These are phyloP conservation scores for Lipomyces starkeyi DNA, from an alignment of 805 yeast species.

Conservation along the genomic window DNA sequence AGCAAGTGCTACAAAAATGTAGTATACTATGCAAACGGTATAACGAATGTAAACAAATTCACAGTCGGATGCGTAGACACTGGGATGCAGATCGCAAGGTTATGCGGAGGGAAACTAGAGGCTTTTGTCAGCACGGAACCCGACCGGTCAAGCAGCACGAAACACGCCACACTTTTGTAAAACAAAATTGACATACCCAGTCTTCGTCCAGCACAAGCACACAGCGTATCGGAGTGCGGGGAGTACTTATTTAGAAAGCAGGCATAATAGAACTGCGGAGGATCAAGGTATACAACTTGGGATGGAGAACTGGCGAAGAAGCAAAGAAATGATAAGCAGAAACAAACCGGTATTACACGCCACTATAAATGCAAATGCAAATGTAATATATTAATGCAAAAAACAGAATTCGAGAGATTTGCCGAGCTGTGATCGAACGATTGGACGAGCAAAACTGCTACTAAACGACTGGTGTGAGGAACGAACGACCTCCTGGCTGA, in stretches of 20 bases:
- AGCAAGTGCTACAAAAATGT: too few relatives aligned
- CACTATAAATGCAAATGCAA: neutral
- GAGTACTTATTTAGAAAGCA: neutral
- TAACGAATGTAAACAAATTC: neutral
- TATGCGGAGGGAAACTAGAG: neutral
- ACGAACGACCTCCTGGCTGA: neutral
- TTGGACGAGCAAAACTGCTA: slow-evolving; percentile 2
- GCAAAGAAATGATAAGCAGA: neutral
- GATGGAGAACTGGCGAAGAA: too few relatives aligned
- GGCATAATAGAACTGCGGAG: neutral
- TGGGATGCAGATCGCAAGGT: neutral
- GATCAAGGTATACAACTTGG: neutral
- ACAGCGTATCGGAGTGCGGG: neutral
- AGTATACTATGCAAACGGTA: neutral
- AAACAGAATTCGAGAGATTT: too few relatives aligned
- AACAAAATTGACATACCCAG: neutral
- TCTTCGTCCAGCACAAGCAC: neutral
- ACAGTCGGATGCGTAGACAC: neutral
- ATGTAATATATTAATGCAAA: too few relatives aligned
- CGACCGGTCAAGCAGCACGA: neutral
- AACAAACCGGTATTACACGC: neutral
- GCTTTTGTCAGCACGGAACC: neutral
- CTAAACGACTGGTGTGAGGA: neutral
- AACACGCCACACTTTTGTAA: too few relatives aligned
- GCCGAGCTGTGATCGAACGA: neutral